phyloP scores from a whole-genome alignment of 345 rosid genomes.

The Moricandia arvensis region DNA sequence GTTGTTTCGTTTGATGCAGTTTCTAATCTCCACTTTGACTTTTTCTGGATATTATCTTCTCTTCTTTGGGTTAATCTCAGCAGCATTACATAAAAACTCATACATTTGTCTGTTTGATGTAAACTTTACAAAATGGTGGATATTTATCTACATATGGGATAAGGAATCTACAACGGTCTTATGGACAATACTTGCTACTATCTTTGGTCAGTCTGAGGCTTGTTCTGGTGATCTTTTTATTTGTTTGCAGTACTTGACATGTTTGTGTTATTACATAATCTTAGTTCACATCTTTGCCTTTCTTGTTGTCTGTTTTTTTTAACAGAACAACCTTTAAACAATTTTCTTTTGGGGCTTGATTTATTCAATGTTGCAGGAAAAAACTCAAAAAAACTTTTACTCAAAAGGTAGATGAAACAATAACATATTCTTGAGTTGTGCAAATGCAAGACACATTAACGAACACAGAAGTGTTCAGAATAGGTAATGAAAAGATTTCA shows the following conservation, averaged over 20 bases:
- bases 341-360: background rate
- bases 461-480: background rate
- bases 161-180: too few relatives aligned
- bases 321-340: background rate
- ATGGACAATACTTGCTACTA: too few relatives aligned
- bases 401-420: background rate
- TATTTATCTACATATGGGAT: too few relatives aligned
- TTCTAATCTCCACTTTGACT: too few relatives aligned
- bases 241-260: too few relatives aligned
- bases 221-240: too few relatives aligned
- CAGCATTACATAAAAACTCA: too few relatives aligned
- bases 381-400: background rate
- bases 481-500: background rate
- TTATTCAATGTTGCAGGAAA: background rate
- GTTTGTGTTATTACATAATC: background rate
- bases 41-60: too few relatives aligned
- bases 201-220: too few relatives aligned
- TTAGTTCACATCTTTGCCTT: background rate
- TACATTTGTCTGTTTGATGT: too few relatives aligned
- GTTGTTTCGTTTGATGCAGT: too few relatives aligned
- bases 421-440: background rate
- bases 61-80: background rate
- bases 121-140: too few relatives aligned
- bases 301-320: background rate
- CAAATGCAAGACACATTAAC: background rate